phyloP scores from a whole-genome alignment of 192 early-diverging fungal genomes.

The Coemansia sp. region DNA sequence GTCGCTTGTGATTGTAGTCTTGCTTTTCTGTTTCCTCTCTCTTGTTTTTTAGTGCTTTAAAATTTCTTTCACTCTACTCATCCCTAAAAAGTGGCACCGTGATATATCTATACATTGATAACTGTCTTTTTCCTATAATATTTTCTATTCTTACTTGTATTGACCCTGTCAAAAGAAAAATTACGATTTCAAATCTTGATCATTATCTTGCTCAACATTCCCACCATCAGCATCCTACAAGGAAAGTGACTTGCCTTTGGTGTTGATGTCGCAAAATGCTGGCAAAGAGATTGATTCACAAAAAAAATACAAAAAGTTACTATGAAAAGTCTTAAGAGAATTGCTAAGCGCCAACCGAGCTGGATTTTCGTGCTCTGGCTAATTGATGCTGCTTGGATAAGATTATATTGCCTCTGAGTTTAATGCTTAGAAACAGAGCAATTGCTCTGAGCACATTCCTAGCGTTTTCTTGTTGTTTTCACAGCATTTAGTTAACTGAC shows the following conservation, averaged over 20 bases:
- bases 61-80: background rate
- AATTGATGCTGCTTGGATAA: background rate
- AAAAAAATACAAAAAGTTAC: background rate
- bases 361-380: background rate
- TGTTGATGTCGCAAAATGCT: background rate
- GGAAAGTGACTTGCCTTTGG: background rate
- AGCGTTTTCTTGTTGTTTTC: too few relatives aligned
- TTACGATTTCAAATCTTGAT: background rate
- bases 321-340: background rate
- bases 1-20: slow-evolving; percentile 2
- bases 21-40: background rate
- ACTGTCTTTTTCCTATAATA: background rate
- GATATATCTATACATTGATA: too few relatives aligned
- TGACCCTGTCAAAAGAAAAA: background rate
- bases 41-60: background rate
- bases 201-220: background rate
- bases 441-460: too few relatives aligned
- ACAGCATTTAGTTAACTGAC: too few relatives aligned
- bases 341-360: background rate
- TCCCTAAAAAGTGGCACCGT: background rate
- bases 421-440: too few relatives aligned
- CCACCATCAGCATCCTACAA: background rate
- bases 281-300: background rate
- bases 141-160: background rate
- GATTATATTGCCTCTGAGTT: too few relatives aligned